A percentile compares a stretch with the other conserved stretches of the same genome.
Evolutionary conservation across 108 stramenopile species (phyloP).

Genomic region (Discostella stelligeroides): DNA sequence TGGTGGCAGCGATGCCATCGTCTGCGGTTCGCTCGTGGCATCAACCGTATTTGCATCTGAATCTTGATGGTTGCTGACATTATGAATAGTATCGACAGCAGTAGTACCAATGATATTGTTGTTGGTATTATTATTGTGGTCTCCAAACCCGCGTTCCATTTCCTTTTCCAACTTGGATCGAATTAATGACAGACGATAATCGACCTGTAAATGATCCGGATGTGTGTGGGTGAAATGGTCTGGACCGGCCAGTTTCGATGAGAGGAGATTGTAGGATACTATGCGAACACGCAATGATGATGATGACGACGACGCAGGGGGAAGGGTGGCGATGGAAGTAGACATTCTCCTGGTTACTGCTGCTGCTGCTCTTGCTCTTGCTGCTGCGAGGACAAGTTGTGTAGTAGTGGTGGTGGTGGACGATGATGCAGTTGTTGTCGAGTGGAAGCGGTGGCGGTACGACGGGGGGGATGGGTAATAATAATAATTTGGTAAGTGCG

Average conservation of each 20-base stretch:
- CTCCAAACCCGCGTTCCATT: slow-evolving; percentile 42
- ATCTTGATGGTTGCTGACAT: too few species aligned
- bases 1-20: too few species aligned
- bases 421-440: neutral
- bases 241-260: slow-evolving; percentile 76
- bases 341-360: too few species aligned
- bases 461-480: neutral
- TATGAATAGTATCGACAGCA: too few species aligned
- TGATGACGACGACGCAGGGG: slow-evolving; percentile 2
- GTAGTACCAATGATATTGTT: too few species aligned
- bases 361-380: too few species aligned
- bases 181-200: slow-evolving; percentile 68
- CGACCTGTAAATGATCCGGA: slow-evolving; percentile 65
- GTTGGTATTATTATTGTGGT: neutral
- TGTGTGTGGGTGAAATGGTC: slow-evolving; percentile 67
- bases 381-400: neutral
- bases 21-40: too few species aligned
- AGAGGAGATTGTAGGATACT: slow-evolving; percentile 89
- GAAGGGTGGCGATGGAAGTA: neutral
- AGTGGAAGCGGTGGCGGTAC: too few species aligned
- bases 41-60: too few species aligned
- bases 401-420: too few species aligned
- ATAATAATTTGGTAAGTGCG: too few species aligned
- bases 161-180: slow-evolving; percentile 79
- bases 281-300: slow-evolving; percentile 53